A percentile compares a stretch with the other conserved stretches of the same genome.
Conservation (phyloP, 306 rosid genomes). For the Corylus avellana region DNA sequence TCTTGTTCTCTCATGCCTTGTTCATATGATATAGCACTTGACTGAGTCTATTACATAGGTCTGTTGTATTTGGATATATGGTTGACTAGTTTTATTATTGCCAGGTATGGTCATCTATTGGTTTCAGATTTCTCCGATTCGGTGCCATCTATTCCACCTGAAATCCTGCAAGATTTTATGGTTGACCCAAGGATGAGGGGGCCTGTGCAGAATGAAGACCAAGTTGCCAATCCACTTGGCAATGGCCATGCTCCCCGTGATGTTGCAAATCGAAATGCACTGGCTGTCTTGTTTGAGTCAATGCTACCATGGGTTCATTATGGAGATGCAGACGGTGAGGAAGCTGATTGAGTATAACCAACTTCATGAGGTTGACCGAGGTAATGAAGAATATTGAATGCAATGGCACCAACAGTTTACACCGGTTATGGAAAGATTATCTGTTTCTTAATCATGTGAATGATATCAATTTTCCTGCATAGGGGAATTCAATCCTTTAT, state of each 20-base stretch:
- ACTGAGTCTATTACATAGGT: background rate
- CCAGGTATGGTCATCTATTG: conserved; percentile 83
- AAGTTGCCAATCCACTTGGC: conserved; percentile 51
- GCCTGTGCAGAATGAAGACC: conserved; percentile 48
- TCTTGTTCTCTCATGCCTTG: background rate
- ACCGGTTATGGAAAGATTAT: background rate
- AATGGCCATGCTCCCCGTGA: conserved; percentile 58
- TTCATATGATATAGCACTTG: background rate
- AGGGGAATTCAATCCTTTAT: background rate
- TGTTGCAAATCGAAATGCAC: conserved; percentile 65
- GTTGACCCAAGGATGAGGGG: conserved; percentile 67
- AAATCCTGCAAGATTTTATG: conserved; percentile 76
- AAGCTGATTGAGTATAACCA: conserved; percentile 42
- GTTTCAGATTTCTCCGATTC: conserved; percentile 89
- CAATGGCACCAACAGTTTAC: conserved; percentile 7
- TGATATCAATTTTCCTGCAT: background rate
- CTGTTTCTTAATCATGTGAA: background rate
- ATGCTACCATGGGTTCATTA: conserved; percentile 94
- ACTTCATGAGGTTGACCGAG: conserved; percentile 45
- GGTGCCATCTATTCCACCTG: conserved; percentile 73
- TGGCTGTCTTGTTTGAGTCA: conserved; percentile 85
- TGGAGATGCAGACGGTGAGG: conserved; percentile 49
- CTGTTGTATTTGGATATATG: conserved; percentile 10
- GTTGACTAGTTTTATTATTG: conserved; percentile 31
- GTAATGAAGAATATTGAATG: conserved; percentile 35